A percentile compares a stretch with the other conserved stretches of the same genome.
These are phyloP conservation scores for Solanum tacnaense DNA, from an alignment of 257 asterid genomes.

Conservation along the genomic window DNA sequence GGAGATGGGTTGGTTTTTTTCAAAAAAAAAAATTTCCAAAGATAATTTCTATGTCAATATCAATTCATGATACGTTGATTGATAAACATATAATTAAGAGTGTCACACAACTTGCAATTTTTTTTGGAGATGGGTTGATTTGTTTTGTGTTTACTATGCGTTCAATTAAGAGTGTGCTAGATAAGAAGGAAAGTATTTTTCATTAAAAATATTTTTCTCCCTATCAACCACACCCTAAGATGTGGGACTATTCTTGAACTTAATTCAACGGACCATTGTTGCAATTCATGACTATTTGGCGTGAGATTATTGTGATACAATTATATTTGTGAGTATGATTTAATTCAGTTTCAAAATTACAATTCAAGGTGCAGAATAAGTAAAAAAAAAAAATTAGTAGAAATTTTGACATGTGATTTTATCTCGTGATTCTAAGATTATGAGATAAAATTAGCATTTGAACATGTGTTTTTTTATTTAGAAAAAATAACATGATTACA, in stretches of 20 bases:
- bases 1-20: neutral
- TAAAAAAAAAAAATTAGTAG: neutral
- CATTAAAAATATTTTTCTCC: no score
- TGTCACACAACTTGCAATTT: neutral
- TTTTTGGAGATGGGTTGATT: neutral
- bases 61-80: neutral
- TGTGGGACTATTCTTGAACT: neutral
- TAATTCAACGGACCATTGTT: neutral
- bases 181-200: no score
- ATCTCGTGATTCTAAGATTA: no score
- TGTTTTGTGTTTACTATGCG: neutral
- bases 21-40: neutral
- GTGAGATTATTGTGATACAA: neutral
- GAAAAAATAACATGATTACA: no score
- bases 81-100: neutral
- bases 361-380: neutral
- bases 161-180: neutral
- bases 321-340: neutral
- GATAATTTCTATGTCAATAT: neutral
- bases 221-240: neutral
- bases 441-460: no score
- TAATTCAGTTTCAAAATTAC: neutral
- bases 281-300: neutral
- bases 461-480: no score
- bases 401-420: neutral